Percentiles rank a stretch among this genome's conserved stretches.
These are phyloP conservation scores for Paramecium biaurelia DNA, from an alignment of 73 alveolate species.

Conservation along the genomic window DNA sequence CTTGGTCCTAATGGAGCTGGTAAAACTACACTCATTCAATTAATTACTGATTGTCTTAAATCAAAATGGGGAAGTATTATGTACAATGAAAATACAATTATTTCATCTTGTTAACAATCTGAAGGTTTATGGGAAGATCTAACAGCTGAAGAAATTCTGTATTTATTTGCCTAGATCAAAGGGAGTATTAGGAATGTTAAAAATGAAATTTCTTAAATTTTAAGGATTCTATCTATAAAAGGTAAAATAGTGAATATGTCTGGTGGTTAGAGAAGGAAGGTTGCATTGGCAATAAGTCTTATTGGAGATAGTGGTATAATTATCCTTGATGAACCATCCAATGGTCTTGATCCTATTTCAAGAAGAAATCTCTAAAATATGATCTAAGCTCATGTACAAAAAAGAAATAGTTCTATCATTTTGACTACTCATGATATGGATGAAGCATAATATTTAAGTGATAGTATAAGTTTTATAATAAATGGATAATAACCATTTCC, in stretches of 20 bases:
- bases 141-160: not conserved
- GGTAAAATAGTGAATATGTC: conserved; percentile 61
- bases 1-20: conserved; percentile 55
- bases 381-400: conserved; percentile 65
- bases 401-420: conserved; percentile 56
- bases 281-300: conserved; percentile 77
- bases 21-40: conserved; percentile 14
- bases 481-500: conserved; percentile 57
- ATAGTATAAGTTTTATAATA: conserved; percentile 81
- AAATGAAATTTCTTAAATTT: not conserved
- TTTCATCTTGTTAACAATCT: not conserved
- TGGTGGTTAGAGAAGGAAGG: conserved; percentile 85
- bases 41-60: conserved; percentile 26
- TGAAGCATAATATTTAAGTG: conserved; percentile 90
- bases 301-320: conserved; percentile 73
- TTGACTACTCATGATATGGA: conserved; percentile 92
- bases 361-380: conserved; percentile 83
- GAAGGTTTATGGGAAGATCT: conserved; percentile 47
- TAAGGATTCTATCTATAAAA: not conserved
- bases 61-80: not conserved
- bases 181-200: not conserved
- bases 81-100: not conserved
- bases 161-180: not conserved
- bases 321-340: conserved; percentile 83
- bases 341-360: conserved; percentile 84